Evolutionary conservation across 768 basidiomycete genomes (phyloP), one percentile per base, ranked within the genome.

Genomic region (Solioccasus polychromus): DNA sequence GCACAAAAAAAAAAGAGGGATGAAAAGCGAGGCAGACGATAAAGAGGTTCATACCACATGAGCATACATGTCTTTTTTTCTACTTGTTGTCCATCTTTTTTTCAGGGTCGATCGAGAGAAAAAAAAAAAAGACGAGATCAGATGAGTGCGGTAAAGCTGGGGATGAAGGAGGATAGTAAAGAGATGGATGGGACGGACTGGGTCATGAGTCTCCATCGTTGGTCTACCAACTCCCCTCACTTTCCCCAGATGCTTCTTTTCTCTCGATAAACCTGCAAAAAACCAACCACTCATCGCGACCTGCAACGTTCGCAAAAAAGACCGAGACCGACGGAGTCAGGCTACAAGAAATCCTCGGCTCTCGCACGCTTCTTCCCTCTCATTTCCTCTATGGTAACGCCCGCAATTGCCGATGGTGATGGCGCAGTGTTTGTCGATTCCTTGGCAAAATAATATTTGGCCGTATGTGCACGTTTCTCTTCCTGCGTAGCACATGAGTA

Each of bases 361-460:
- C 88, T 74, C 37, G 89, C 86, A 37, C 91, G 73, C 67, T 92
- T 92, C 72, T 83, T 88, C 38, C 89, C 88, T 53, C 86, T 77
- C 39, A 77, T 70, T 58, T 87, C 86, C 40, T 85, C 83, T 25
- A 54, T 58, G 8, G 45, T 52, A 42, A 60, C 42, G 26, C 57
- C 64, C 42, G 64, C 50, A 45, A 64, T 66, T 51, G 63, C 59
- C 39, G 54, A 48, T 1, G 55, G 35, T 34, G 46, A 49, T 15
- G 38, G 37, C 28, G 39, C 14, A 20, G 8, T 51, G 35, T 68
- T 67, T 14, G 60, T 65, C 15, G 62, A 62, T 52, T 76, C 63
- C 60, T 74, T 73, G 42, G 73, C 62, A 65, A 72, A 70, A 53
- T 79, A 80, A 64, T 86, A 90, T 61, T 77, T 83, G 9, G 74